These are phyloP conservation scores for Trichoderma simmonsii DNA, from an alignment of 2,329 filamentous ascomycete species.

Conservation along the genomic window DNA sequence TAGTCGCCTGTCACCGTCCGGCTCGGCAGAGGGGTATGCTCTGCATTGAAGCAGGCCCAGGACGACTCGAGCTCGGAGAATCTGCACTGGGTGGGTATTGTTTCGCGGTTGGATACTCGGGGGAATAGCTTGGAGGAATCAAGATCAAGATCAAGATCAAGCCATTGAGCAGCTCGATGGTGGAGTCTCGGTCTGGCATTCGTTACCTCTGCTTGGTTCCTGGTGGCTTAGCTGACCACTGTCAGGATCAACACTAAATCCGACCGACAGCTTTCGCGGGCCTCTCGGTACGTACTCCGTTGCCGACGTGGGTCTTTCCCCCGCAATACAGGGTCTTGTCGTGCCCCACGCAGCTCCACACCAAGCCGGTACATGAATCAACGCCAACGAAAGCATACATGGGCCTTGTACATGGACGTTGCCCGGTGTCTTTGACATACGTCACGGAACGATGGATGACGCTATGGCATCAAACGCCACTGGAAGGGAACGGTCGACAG, in stretches of 20 bases:
- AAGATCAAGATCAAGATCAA: not conserved
- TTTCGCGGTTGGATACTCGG: not conserved
- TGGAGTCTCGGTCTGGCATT: not conserved
- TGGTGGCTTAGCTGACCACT: conserved; percentile 2
- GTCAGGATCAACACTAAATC: conserved; percentile 22
- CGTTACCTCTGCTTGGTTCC: not conserved
- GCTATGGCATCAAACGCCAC: conserved; percentile 1
- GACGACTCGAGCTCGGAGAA: not conserved
- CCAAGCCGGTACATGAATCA: not conserved
- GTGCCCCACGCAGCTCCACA: conserved; percentile 12
- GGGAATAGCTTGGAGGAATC: not conserved
- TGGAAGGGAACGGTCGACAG: not conserved
- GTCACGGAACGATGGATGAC: conserved; percentile 8
- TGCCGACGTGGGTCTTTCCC: not conserved
- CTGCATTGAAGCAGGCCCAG: conserved; percentile 19
- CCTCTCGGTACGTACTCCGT: conserved; percentile 17
- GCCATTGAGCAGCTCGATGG: conserved; percentile 3
- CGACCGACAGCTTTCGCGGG: not conserved
- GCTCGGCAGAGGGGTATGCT: conserved; percentile 25
- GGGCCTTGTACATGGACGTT: not conserved
- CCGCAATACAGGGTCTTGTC: conserved; percentile 21
- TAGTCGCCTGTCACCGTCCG: conserved; percentile 41
- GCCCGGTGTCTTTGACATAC: not conserved
- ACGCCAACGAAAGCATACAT: not conserved
- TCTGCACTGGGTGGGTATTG: not conserved